Evolutionary conservation across 2,329 filamentous ascomycete genomes (phyloP).

Genomic region (Celoporthe dispersa): DNA sequence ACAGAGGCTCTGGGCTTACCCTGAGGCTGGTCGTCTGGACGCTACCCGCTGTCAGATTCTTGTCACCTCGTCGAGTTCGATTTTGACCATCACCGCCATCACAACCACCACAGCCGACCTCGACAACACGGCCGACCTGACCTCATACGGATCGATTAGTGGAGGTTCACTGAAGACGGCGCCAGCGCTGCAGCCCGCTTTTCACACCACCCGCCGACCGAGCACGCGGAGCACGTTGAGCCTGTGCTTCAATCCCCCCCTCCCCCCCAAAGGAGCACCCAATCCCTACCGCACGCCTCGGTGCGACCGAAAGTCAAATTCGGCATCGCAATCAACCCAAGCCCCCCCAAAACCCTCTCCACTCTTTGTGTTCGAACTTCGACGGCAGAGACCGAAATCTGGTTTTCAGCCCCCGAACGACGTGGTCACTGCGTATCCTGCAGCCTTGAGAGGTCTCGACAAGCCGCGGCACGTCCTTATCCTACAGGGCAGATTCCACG

Average conservation of each 20-base stretch:
- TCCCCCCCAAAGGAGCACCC: conserved; percentile 19
- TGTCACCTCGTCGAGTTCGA: conserved; percentile 34
- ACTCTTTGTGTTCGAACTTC: conserved; percentile 16
- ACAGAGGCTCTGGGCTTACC: conserved; percentile 4
- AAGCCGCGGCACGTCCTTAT: conserved; percentile 18
- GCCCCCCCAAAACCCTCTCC: conserved; percentile 19
- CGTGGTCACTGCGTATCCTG: conserved; percentile 15
- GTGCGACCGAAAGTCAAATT: conserved; percentile 27
- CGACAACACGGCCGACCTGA: conserved; percentile 13
- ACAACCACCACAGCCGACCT: conserved; percentile 4
- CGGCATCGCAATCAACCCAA: conserved; percentile 21
- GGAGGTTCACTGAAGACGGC: conserved; percentile 15
- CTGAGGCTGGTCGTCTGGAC: conserved; percentile 24
- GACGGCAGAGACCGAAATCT: conserved; percentile 21
- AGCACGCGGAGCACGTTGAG: conserved; percentile 19
- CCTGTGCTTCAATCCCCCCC: conserved; percentile 22
- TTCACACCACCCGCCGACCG: conserved; percentile 2
- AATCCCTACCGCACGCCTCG: conserved; percentile 24
- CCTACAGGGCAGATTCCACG: conserved; percentile 9
- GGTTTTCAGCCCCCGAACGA: conserved; percentile 22
- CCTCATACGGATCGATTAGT: conserved; percentile 12
- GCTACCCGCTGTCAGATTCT: conserved; percentile 36
- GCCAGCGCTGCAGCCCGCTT: conserved; percentile 14
- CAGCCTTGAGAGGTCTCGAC: conserved; percentile 17
- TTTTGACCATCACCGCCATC: conserved; percentile 14